phyloP scores from a whole-genome alignment of 352 stramenopile species.

The Globisporangium perplexum region DNA sequence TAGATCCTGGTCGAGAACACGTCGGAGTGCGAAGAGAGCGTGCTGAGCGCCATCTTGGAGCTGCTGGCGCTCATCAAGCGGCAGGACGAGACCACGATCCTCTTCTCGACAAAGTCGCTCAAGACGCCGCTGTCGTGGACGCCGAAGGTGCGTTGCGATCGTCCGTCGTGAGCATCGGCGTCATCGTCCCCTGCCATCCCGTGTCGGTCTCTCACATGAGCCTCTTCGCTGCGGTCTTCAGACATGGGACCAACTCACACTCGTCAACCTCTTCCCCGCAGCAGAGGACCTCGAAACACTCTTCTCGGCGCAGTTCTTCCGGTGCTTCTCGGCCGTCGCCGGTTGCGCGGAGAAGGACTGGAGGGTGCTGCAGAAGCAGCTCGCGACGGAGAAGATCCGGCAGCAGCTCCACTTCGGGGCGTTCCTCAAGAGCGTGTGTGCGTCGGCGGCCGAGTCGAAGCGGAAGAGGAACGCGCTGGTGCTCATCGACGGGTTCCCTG shows the following conservation, averaged over 20 bases:
- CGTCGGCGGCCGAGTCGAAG: background rate
- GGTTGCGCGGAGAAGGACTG: constrained; percentile 5
- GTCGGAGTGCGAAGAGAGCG: constrained; percentile 32
- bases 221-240: constrained; percentile 13
- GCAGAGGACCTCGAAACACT: constrained; percentile 27
- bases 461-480: background rate
- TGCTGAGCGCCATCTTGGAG: constrained; percentile 30
- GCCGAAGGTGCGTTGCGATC: constrained; percentile 27
- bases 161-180: background rate
- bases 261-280: constrained; percentile 39
- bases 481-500: background rate
- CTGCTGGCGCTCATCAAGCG: constrained; percentile 31
- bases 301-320: constrained; percentile 26
- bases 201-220: background rate
- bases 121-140: constrained; percentile 28
- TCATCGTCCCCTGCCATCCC: too few relatives aligned
- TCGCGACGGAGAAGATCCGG: background rate
- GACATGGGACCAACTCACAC: constrained; percentile 43
- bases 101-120: constrained; percentile 37
- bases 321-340: constrained; percentile 3
- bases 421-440: constrained; percentile 6
- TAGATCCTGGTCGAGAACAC: constrained; percentile 49
- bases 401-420: constrained; percentile 1
- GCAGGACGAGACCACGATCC: constrained; percentile 31
- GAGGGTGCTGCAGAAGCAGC: constrained; percentile 4